These are phyloP conservation scores for Cercospora sp. DNA, from an alignment of 2,329 filamentous ascomycete genomes.

Conservation along the genomic window DNA sequence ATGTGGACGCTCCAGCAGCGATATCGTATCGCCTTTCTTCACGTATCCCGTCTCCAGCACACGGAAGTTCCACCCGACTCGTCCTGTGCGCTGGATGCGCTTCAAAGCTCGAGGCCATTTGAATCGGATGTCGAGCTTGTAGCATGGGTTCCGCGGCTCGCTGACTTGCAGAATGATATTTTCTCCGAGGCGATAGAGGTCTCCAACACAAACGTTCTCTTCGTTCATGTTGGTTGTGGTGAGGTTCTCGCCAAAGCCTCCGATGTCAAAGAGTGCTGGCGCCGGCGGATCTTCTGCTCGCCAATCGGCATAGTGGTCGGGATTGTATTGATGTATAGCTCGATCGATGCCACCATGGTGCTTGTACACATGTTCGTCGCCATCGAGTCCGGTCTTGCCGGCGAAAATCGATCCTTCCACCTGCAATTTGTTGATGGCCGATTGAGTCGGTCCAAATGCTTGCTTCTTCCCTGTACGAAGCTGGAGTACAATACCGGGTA, in stretches of 20 bases:
- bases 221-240: constrained; percentile 60
- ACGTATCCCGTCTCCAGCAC: constrained; percentile 48
- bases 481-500: constrained; percentile 16
- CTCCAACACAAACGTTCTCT: constrained; percentile 64
- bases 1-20: constrained; percentile 56
- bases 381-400: constrained; percentile 52
- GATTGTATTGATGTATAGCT: constrained; percentile 60
- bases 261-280: constrained; percentile 52
- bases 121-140: constrained; percentile 66
- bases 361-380: constrained; percentile 60
- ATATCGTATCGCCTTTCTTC: constrained; percentile 57
- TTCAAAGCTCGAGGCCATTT: constrained; percentile 17
- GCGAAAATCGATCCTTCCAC: constrained; percentile 48
- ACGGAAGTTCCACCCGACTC: constrained; percentile 22
- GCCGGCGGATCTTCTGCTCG: constrained; percentile 52
- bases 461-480: constrained; percentile 21
- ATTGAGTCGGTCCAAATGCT: constrained; percentile 5
- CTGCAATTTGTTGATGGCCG: constrained; percentile 42
- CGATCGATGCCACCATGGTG: constrained; percentile 64
- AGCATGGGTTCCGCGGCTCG: constrained; percentile 63
- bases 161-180: constrained; percentile 57
- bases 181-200: constrained; percentile 53
- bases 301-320: constrained; percentile 58
- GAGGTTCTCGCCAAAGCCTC: constrained; percentile 63
- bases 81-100: constrained; percentile 18